Percentiles rank a stretch among this genome's conserved stretches.
Conservation (phyloP, 306 rosid genomes). For the Alnus rubra region DNA sequence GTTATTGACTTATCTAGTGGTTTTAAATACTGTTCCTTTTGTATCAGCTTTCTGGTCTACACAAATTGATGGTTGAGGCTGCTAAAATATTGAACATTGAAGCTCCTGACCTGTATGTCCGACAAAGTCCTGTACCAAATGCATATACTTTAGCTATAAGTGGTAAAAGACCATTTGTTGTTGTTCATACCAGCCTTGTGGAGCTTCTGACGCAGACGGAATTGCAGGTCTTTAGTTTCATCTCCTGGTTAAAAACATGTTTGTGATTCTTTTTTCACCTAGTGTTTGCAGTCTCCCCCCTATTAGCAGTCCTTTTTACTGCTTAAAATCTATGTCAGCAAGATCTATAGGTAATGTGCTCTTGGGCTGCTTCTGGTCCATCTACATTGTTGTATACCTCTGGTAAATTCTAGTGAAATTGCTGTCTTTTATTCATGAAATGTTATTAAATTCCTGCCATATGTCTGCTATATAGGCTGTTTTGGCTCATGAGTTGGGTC, state of each 20-base stretch:
- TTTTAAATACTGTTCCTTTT: slow-evolving; percentile 10
- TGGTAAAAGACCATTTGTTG: slow-evolving; percentile 90
- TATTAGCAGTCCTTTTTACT: neutral
- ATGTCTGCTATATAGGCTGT: slow-evolving; percentile 64
- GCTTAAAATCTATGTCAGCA: neutral
- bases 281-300: neutral
- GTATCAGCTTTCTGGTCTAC: slow-evolving; percentile 81
- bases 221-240: slow-evolving; percentile 64
- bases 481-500: slow-evolving; percentile 99
- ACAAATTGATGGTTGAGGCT: slow-evolving; percentile 78
- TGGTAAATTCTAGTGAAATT: neutral
- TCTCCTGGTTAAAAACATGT: slow-evolving; percentile 7
- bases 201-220: slow-evolving; percentile 86
- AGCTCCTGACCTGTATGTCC: slow-evolving; percentile 88
- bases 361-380: slow-evolving; percentile 4
- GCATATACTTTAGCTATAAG: slow-evolving; percentile 95
- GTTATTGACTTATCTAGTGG: slow-evolving; percentile 10
- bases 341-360: slow-evolving; percentile 6
- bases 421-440: slow-evolving; percentile 12
- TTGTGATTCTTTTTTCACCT: slow-evolving; percentile 13
- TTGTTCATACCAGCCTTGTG: slow-evolving; percentile 92
- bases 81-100: slow-evolving; percentile 73
- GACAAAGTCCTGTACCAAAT: slow-evolving; percentile 96
- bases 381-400: neutral
- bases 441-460: slow-evolving; percentile 30